Evolutionary conservation across 140 eudicot species (phyloP), one percentile per base, ranked within the genome.

Genomic region (Erigeron philadelphicus): DNA sequence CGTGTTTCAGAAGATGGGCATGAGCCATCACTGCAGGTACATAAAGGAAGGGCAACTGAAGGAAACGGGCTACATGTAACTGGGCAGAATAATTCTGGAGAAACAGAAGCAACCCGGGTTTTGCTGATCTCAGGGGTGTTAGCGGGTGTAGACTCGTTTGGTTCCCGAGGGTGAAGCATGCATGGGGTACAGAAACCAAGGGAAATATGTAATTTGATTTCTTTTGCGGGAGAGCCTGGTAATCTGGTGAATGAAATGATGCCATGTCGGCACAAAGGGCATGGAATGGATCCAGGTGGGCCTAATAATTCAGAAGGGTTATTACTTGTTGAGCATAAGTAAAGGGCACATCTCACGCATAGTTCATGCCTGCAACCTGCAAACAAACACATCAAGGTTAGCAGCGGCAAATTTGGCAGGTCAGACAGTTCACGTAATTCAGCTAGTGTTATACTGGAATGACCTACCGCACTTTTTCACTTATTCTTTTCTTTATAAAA

Each of bases 31-130:
- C 64, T 79, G 65, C 99, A 93, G 12, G 92, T 87, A 81, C 99
- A 93, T 59, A 87, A 38, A 8, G 99, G 96, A 53, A 93, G 73
- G 8, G 85, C 78, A 23, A 85, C 90, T 0, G 95, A 93, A 38
- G 94, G 95, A 72, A 93, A 93, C 0, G 95, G 99, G 69, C 99
- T 87, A 63, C 99, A 89, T 17, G 99, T 86, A 16, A 93, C 94
- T 0, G 97, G 97, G 71, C 99, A 93, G 21, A 87, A 84, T 4
- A 87, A 25, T 43, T 93, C 99, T 0, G 99, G 83, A 19, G 99
- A 83, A 57, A 87, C 90, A 9, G 97, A 85, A 35, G 90, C 87
- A 7, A 76, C 87, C 7, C 91, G 95, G 62, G 82, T 81, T 78
- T 83, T 89, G 66, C 84, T 72, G 8, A 82, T 62, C 46, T 85